Evolutionary conservation across 441 rosid species (phyloP).

Genomic region (Arabidopsis lyrata): DNA sequence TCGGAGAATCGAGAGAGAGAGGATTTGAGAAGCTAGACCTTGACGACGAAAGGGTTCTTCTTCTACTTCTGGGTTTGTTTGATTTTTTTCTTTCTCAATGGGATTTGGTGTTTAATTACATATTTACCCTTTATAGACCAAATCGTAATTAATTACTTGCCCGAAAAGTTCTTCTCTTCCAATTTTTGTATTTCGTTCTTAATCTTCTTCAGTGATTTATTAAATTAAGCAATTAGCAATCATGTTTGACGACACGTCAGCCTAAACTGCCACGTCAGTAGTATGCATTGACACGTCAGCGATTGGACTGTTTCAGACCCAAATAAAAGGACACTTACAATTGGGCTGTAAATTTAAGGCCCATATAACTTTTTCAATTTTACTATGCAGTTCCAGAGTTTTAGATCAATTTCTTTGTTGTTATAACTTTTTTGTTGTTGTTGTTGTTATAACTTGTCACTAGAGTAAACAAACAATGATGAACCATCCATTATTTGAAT

Average conservation of each 20-base stretch:
- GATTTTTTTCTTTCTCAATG: not conserved
- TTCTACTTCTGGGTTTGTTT: constrained; percentile 4
- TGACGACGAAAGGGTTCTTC: constrained; percentile 2
- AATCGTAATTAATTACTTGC: not conserved
- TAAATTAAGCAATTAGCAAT: too few relatives aligned
- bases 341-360: not conserved
- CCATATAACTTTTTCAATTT: not conserved
- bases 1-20: not conserved
- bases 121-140: not conserved
- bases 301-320: not conserved
- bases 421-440: too few relatives aligned
- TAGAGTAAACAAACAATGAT: too few relatives aligned
- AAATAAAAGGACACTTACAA: not conserved
- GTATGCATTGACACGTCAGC: not conserved
- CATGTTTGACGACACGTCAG: too few relatives aligned
- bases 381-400: not conserved
- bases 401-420: too few relatives aligned
- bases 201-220: not conserved
- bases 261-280: not conserved
- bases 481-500: too few relatives aligned
- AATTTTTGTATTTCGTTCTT: not conserved
- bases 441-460: too few relatives aligned
- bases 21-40: constrained; percentile 7
- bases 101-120: not conserved
- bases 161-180: constrained; percentile 2